These are phyloP conservation scores for Citrus medica DNA, from an alignment of 345 rosid species.

Conservation along the genomic window DNA sequence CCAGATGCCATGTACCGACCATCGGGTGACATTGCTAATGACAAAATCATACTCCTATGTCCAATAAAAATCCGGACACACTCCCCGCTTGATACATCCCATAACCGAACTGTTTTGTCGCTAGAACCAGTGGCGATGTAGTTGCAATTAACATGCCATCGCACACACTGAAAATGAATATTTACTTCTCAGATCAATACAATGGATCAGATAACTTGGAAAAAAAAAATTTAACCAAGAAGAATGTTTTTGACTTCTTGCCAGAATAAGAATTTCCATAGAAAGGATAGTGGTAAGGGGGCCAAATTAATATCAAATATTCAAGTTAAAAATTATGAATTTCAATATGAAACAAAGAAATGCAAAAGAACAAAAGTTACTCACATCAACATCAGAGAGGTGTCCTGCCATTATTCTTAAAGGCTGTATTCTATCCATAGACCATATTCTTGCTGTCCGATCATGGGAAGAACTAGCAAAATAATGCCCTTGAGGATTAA, in stretches of 20 bases:
- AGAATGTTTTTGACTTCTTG: background rate
- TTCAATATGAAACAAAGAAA: background rate
- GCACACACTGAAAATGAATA: conserved; percentile 69
- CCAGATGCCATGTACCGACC: conserved; percentile 97
- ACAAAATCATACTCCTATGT: conserved; percentile 72
- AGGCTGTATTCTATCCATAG: conserved; percentile 93
- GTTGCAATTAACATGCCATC: conserved; percentile 99
- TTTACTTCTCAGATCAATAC: background rate
- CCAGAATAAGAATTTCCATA: background rate
- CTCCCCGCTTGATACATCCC: conserved; percentile 95
- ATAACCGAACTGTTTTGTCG: conserved; percentile 85
- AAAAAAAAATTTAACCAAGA: background rate
- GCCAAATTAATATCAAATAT: background rate
- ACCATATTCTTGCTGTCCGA: conserved; percentile 92
- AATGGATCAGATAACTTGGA: background rate
- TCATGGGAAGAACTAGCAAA: conserved; percentile 97
- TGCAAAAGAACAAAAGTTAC: conserved; percentile 17
- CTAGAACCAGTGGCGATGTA: conserved; percentile 91
- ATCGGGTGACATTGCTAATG: conserved; percentile 93
- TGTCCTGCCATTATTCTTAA: conserved; percentile 97
- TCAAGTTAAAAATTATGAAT: background rate
- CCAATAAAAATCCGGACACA: conserved; percentile 89
- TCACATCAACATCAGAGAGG: conserved; percentile 94
- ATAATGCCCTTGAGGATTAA: conserved; percentile 90
- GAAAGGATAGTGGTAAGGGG: too few relatives aligned